Conservation (phyloP, 2,329 filamentous ascomycete genomes). For the Trichoderma sp. region DNA sequence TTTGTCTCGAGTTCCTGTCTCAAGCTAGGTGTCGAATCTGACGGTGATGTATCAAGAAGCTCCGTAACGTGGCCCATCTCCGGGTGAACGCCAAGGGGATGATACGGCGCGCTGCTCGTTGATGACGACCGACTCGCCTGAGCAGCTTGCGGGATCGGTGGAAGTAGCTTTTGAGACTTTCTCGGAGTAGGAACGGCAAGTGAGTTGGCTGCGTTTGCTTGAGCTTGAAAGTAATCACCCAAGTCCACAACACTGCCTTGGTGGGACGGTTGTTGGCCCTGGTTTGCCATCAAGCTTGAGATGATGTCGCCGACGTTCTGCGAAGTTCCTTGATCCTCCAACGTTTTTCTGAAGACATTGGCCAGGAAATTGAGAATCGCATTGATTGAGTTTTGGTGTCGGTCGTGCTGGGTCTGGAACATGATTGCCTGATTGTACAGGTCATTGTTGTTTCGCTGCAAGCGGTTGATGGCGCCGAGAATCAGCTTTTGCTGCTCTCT, state of each 20-base stretch:
- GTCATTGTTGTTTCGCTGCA: slow-evolving; percentile 83
- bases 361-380: slow-evolving; percentile 97
- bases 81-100: slow-evolving; percentile 32
- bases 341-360: slow-evolving; percentile 90
- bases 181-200: slow-evolving; percentile 44
- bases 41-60: slow-evolving; percentile 52
- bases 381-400: slow-evolving; percentile 98
- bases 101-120: slow-evolving; percentile 30
- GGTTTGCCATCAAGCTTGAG: slow-evolving; percentile 65
- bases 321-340: slow-evolving; percentile 75
- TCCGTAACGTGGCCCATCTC: slow-evolving; percentile 59
- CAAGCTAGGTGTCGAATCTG: slow-evolving; percentile 49
- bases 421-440: slow-evolving; percentile 83
- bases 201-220: slow-evolving; percentile 37
- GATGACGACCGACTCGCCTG: slow-evolving; percentile 29
- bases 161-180: slow-evolving; percentile 52
- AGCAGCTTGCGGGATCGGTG: slow-evolving; percentile 48
- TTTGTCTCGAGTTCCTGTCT: slow-evolving; percentile 56
- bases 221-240: slow-evolving; percentile 54
- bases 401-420: slow-evolving; percentile 87
- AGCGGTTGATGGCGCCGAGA: slow-evolving; percentile 72
- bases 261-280: slow-evolving; percentile 44
- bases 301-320: slow-evolving; percentile 84
- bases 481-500: slow-evolving; percentile 86
- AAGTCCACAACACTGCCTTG: slow-evolving; percentile 61